These are phyloP conservation scores for Claviceps lovelessii DNA, from an alignment of 2,329 filamentous ascomycete genomes.

Conservation along the genomic window DNA sequence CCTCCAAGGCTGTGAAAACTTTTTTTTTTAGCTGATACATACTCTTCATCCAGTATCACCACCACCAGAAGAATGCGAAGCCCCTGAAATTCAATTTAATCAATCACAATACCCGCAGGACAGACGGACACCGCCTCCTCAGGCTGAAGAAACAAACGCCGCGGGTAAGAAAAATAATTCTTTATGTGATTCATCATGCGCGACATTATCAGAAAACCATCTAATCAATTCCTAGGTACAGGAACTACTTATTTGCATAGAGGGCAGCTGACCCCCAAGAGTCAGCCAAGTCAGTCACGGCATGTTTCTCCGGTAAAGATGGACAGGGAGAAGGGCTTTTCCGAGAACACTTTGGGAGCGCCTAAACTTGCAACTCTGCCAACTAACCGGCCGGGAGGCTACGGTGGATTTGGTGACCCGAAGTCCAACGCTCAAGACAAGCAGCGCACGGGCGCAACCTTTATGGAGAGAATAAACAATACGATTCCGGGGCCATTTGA, in stretches of 20 bases:
- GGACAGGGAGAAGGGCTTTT: slow-evolving; percentile 26
- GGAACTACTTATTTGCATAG: slow-evolving; percentile 29
- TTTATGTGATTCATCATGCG: background rate
- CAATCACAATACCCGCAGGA: slow-evolving; percentile 21
- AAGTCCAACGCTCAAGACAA: slow-evolving; percentile 4
- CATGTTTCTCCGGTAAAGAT: slow-evolving; percentile 50
- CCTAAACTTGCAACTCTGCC: background rate
- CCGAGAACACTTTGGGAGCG: background rate
- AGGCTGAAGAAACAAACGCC: slow-evolving; percentile 31
- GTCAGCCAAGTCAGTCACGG: slow-evolving; percentile 43
- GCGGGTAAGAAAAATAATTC: slow-evolving; percentile 30
- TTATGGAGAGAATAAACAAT: slow-evolving; percentile 49
- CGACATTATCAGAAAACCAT: background rate
- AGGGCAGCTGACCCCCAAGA: slow-evolving; percentile 49
- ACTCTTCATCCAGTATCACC: slow-evolving; percentile 19
- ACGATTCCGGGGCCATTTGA: slow-evolving; percentile 56
- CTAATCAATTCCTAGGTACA: background rate
- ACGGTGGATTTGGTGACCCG: slow-evolving; percentile 29
- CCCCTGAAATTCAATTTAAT: slow-evolving; percentile 13
- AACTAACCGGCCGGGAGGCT: slow-evolving; percentile 27
- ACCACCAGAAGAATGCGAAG: slow-evolving; percentile 19
- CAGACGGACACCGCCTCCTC: slow-evolving; percentile 28
- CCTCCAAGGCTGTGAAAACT: too few species aligned
- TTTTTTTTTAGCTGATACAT: background rate
- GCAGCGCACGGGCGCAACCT: slow-evolving; percentile 13